These are phyloP conservation scores for Gynochthodes officinalis DNA, from an alignment of 257 asterid genomes.

Conservation along the genomic window DNA sequence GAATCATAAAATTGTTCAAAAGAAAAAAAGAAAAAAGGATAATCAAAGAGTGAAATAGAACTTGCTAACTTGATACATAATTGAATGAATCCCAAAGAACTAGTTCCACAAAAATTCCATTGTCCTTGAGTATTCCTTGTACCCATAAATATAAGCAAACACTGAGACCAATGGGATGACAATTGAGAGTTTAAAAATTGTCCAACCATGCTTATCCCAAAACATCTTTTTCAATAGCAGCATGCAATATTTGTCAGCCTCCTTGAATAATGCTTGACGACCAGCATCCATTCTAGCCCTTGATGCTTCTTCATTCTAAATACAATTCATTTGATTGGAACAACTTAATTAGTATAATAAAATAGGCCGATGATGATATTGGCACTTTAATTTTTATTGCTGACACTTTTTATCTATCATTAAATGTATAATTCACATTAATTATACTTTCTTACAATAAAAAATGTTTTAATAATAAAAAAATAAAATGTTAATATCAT, in stretches of 20 bases:
- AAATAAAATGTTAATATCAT: no score
- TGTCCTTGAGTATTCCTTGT: conserved; percentile 1
- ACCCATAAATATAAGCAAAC: background rate
- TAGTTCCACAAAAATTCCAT: background rate
- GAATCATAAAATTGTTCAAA: no score
- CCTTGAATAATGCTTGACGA: conserved; percentile 39
- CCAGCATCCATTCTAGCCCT: conserved; percentile 45
- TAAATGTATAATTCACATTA: no score
- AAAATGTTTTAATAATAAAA: no score
- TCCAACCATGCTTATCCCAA: conserved; percentile 33
- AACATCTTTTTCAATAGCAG: conserved; percentile 45
- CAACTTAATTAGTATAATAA: no score
- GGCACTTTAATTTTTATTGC: no score
- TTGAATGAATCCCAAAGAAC: no score
- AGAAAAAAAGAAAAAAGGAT: background rate
- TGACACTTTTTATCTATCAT: no score
- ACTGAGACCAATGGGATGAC: conserved; percentile 16
- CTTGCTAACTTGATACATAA: no score
- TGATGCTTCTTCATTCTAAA: conserved; percentile 67
- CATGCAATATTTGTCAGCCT: conserved; percentile 68
- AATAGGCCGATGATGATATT: no score
- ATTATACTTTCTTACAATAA: no score
- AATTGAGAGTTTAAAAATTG: conserved; percentile 30
- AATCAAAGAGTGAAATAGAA: conserved; percentile 12
- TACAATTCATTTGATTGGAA: conserved; percentile 8